These are phyloP conservation scores for Bipolaris victoriae DNA, from an alignment of 2,329 filamentous ascomycete genomes.

Conservation along the genomic window DNA sequence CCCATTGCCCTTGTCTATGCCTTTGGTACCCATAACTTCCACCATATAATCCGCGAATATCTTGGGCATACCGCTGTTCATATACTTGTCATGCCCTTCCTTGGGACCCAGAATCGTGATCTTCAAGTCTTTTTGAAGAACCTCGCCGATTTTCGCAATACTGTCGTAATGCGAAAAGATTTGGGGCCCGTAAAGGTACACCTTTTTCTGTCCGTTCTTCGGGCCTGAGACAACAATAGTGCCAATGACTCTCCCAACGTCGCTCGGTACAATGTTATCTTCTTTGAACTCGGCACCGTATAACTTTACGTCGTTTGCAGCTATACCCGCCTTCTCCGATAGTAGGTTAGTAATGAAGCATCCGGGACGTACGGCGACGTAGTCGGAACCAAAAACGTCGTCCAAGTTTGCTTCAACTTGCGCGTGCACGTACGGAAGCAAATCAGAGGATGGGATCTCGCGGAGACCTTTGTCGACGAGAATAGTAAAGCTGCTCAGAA, in stretches of 20 bases:
- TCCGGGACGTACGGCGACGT: conserved; percentile 52
- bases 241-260: conserved; percentile 55
- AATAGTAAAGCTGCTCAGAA: conserved; percentile 51
- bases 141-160: conserved; percentile 36
- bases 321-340: conserved; percentile 37
- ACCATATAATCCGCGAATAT: background rate
- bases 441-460: background rate
- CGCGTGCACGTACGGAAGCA: conserved; percentile 53
- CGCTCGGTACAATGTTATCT: conserved; percentile 52
- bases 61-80: conserved; percentile 7
- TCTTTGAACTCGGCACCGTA: conserved; percentile 37
- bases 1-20: conserved; percentile 13
- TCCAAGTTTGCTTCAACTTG: conserved; percentile 54
- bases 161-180: conserved; percentile 39
- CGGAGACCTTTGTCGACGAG: conserved; percentile 18
- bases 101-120: conserved; percentile 26
- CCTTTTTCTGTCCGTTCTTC: conserved; percentile 33
- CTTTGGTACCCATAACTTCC: background rate
- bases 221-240: conserved; percentile 47
- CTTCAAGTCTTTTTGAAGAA: conserved; percentile 43
- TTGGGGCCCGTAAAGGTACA: conserved; percentile 50
- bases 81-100: conserved; percentile 24
- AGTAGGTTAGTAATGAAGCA: conserved; percentile 55
- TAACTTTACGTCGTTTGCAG: conserved; percentile 42
- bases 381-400: conserved; percentile 50